Evolutionary conservation across 495 filamentous ascomycete genomes (phyloP).

Genomic region (Sphaerosporella brunnea): DNA sequence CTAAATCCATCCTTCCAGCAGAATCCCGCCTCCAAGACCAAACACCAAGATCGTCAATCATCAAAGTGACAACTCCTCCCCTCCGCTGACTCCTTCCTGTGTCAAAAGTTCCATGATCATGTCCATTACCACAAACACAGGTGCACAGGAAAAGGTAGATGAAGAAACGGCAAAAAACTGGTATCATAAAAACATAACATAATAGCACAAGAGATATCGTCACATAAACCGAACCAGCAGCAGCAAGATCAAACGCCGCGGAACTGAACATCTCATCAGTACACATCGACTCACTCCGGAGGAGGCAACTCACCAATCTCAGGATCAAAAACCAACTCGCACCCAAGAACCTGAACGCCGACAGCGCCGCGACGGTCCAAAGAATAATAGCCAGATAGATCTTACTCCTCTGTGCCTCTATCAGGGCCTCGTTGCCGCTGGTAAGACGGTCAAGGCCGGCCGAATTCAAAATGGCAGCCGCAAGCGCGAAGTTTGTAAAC

Average conservation of each 20-base stretch:
- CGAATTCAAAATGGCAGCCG: slow-evolving; percentile 68
- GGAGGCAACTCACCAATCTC: slow-evolving; percentile 50
- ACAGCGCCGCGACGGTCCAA: slow-evolving; percentile 78
- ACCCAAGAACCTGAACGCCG: slow-evolving; percentile 76
- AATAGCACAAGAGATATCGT: too few species aligned
- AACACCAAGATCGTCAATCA: too few species aligned
- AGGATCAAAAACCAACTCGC: slow-evolving; percentile 91
- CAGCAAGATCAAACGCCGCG: neutral
- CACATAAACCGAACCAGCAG: too few species aligned
- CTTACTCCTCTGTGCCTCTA: slow-evolving; percentile 34
- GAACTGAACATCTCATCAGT: neutral
- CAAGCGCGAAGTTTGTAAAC: slow-evolving; percentile 81
- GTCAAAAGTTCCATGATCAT: too few species aligned
- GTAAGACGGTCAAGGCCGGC: slow-evolving; percentile 58
- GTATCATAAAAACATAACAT: too few species aligned
- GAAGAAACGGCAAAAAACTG: too few species aligned
- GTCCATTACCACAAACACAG: too few species aligned
- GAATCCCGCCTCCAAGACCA: too few species aligned
- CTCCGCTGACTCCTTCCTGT: too few species aligned
- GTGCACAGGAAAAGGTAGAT: too few species aligned
- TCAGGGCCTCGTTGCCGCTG: slow-evolving; percentile 30
- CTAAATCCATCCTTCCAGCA: too few species aligned
- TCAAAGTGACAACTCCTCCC: too few species aligned
- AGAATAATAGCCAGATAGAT: slow-evolving; percentile 85
- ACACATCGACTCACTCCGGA: neutral